These are phyloP conservation scores for Cystobasidium onofrii DNA, from an alignment of 768 basidiomycete genomes.

Conservation along the genomic window DNA sequence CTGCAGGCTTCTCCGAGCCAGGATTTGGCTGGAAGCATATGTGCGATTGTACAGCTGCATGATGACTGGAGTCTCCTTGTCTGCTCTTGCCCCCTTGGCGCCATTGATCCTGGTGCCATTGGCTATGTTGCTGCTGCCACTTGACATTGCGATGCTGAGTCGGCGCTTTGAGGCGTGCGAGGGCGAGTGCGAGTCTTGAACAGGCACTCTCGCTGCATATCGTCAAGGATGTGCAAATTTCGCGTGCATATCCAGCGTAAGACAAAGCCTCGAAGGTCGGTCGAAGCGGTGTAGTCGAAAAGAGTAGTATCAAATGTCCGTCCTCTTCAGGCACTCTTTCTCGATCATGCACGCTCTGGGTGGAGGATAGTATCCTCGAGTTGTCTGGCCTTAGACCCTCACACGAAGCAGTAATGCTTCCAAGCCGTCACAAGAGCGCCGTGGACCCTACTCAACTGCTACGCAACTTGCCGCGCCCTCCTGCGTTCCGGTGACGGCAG, in stretches of 20 bases:
- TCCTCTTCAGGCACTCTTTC: constrained; percentile 4
- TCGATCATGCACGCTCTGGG: not conserved
- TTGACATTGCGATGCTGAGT: not conserved
- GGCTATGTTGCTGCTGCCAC: not conserved
- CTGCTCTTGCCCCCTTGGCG: not conserved
- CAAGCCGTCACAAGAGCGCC: not conserved
- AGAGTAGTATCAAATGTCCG: not conserved
- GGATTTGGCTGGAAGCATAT: constrained; percentile 13
- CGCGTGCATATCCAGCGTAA: not conserved
- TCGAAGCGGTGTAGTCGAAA: too few species aligned
- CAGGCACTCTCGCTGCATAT: not conserved
- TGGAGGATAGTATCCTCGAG: not conserved
- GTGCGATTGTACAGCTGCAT: not conserved
- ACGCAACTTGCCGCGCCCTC: not conserved
- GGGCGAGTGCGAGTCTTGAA: not conserved
- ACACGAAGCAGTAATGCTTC: not conserved
- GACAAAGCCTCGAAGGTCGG: not conserved
- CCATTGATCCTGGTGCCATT: not conserved
- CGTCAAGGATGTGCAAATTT: not conserved
- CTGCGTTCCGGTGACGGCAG: not conserved
- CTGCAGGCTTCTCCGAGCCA: not conserved
- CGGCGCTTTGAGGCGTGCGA: not conserved
- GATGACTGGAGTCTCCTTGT: not conserved
- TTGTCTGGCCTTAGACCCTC: too few species aligned
- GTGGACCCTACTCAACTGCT: not conserved